Conservation (phyloP, 306 rosid genomes). For the Vachellia collinsii region DNA sequence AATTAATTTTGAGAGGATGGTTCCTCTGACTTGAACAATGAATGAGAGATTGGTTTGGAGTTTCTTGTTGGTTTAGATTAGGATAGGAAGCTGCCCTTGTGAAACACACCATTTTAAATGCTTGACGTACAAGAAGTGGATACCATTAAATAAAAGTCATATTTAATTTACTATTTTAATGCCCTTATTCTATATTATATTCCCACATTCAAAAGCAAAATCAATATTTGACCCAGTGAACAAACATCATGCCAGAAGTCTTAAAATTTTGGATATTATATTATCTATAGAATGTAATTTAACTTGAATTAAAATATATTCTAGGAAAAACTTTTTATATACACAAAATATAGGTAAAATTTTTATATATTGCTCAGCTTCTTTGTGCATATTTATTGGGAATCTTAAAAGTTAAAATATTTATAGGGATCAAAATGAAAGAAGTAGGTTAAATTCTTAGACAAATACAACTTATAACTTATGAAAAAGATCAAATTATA, state of each 20-base stretch:
- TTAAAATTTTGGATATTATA: neutral
- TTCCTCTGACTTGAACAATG: neutral
- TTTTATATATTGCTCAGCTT: neutral
- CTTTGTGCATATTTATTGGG: neutral
- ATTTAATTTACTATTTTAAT: neutral
- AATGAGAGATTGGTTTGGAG: constrained; percentile 16
- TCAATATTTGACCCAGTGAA: neutral
- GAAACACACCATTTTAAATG: constrained; percentile 17
- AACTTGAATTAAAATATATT: neutral
- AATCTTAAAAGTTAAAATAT: no score
- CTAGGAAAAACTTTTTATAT: neutral
- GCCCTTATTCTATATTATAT: neutral
- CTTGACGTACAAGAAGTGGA: constrained; percentile 30
- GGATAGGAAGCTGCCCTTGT: neutral
- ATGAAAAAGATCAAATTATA: no score
- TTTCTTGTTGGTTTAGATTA: constrained; percentile 31
- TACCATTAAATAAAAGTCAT: neutral
- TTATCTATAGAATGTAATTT: neutral
- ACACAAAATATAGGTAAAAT: neutral
- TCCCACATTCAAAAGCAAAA: neutral
- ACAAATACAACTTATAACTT: no score
- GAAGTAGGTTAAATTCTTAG: no score
- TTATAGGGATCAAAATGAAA: no score
- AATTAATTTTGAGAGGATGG: neutral
- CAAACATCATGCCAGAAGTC: neutral